Evolutionary conservation across 164 flowering plant genomes (phyloP), one percentile per base, ranked within the genome.

Genomic region (Vitis rotundifolia): DNA sequence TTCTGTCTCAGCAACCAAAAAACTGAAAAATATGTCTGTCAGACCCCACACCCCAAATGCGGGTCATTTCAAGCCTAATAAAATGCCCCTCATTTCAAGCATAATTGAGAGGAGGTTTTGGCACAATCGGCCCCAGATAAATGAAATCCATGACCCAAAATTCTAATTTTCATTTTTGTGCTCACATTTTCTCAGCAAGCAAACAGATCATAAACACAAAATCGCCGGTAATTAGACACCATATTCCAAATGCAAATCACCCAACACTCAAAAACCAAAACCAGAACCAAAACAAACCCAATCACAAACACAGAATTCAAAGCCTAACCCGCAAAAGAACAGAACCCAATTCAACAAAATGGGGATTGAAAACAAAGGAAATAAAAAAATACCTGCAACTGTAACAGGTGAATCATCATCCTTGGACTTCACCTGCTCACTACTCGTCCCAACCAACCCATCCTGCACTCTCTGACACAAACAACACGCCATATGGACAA

Each of bases 401-500:
- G 83, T 82, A 12, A 79, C 85, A 53, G 76, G 83, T 26, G 85
- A 82, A 71, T 75, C 62, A 60, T 77, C 85, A 18, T 68, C 79
- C 73, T 82, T 79, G 16, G 78, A 73, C 44, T 67, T 70, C 13
- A 81, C 78, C 9, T 73, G 75, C 9, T 69, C 75, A 63, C 16
- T 51, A 29, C 56, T 49, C 31, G 59, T 55, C 13, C 66, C 61
- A 60, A 79, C n/a, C 72, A 82, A 64, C 51, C 57, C 65, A 22
- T 72, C 61, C 62, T 82, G 85, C 64, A 79, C 76, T 50, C 62
- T 73, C 72, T 67, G 79, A 67, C 83, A 82, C 37, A 82, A 68
- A 49, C 68, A 69, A 50, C 77, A 82, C n/a, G 85, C 82, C 82
- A 82, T 68, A 28, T 79, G 85, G 5, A 82, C 85, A 64, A 78